Base-by-base conservation (phyloP, 768 basidiomycete species). In the Calvatia gigantea region DNA sequence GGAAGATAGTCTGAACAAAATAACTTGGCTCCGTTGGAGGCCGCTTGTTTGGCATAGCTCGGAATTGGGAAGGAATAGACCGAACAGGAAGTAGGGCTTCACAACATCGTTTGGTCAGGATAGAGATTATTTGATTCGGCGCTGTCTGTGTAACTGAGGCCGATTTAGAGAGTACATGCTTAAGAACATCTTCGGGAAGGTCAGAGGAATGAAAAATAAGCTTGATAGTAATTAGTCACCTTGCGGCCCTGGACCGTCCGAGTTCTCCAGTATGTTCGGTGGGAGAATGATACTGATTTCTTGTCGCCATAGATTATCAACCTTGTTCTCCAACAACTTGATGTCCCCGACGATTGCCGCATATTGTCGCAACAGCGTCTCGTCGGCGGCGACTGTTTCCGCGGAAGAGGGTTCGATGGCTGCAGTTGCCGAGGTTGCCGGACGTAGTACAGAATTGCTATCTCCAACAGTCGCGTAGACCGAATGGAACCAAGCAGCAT, bases 11-110 rank as follows among this genome's bases (percentile, higher is more conserved):
- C 1, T 83, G 73, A 2, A 98, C 83, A 64, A 96, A 98, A 67
- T 91, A 87, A 64, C 94, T 97, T 21, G 93, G 84, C 64, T 90
- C 90, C 12, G 77, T 81, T 1, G 91, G 86, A 58, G 75, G 72
- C 3, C 83, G 82, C 66, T 86, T 86, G 68, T 81, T 84, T 49
- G 88, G 81, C 85, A 87, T 86, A 14, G 91, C 91, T 50, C 95
- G 81, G 62, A 95, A 91, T 63, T 98, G 94, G 0, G 89, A 87
- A 1, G 93, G 92, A 64, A 98, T 90, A 0, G 90, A 88, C 45
- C 91, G 82, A 56, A 98, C 90, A 12, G 89, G 85, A 28, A 87
- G 81, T 41, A 98, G 80, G 6, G 86, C 84, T 60, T 97, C 95
- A 58, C 85, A 87, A 61, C 89, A 93, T n/a, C 92, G 84, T 57